Percentiles rank a stretch among this genome's conserved stretches.
phyloP scores from a whole-genome alignment of 306 rosid genomes.

The Fragaria ananassa region DNA sequence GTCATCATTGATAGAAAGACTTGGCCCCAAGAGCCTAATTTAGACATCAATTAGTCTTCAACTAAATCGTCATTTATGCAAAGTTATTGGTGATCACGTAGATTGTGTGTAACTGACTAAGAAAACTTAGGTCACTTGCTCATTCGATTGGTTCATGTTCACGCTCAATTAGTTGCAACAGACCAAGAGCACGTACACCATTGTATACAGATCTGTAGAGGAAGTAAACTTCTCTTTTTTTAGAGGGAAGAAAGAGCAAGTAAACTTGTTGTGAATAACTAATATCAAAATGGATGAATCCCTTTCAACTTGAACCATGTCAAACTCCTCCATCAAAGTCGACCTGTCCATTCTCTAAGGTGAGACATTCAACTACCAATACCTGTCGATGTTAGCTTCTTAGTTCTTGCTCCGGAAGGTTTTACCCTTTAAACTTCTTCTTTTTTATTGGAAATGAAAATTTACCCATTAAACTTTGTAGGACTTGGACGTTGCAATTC shows the following conservation, averaged over 20 bases:
- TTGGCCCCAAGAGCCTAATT: background rate
- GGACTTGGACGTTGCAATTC: background rate
- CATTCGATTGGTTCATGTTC: background rate
- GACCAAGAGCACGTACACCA: background rate
- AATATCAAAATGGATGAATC: background rate
- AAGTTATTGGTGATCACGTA: background rate
- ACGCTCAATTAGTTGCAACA: background rate
- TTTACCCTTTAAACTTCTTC: background rate
- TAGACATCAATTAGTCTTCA: background rate
- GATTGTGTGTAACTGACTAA: background rate
- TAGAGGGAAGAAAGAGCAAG: too few relatives aligned
- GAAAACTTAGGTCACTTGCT: background rate
- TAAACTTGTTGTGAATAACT: background rate
- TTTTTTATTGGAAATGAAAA: too few relatives aligned
- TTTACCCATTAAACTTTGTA: background rate
- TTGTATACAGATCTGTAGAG: too few relatives aligned
- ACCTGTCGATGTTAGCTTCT: background rate
- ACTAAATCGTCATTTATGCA: background rate
- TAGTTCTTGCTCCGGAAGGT: background rate
- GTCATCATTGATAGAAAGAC: background rate
- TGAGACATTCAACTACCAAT: background rate
- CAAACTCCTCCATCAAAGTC: background rate
- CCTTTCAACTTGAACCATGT: background rate
- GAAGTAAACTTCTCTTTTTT: background rate
- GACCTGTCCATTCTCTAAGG: background rate